These are phyloP conservation scores for Pythium sukuiense DNA, from an alignment of 352 stramenopile genomes.

Conservation along the genomic window DNA sequence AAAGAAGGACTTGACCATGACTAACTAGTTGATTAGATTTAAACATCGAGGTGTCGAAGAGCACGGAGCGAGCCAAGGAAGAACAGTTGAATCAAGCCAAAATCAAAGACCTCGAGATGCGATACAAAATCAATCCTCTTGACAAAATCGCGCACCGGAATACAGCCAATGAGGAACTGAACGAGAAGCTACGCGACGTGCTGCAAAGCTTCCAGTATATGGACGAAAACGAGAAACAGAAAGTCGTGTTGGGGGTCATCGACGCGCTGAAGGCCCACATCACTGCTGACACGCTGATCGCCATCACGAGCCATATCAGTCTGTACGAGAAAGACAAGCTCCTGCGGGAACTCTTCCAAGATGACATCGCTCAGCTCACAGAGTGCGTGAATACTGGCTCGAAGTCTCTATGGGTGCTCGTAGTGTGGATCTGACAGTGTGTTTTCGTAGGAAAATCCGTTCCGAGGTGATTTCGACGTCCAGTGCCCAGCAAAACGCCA, in stretches of 20 bases:
- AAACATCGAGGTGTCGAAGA: constrained; percentile 30
- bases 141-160: constrained; percentile 56
- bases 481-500: constrained; percentile 56
- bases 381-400: constrained; percentile 33
- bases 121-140: constrained; percentile 49
- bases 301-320: constrained; percentile 56
- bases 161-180: constrained; percentile 44
- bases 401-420: too few species aligned
- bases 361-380: constrained; percentile 54
- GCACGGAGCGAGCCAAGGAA: constrained; percentile 36
- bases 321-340: constrained; percentile 60
- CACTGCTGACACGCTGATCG: constrained; percentile 42
- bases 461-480: constrained; percentile 48
- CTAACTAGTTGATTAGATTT: constrained; percentile 36
- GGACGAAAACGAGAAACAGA: constrained; percentile 53
- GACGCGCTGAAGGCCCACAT: constrained; percentile 48
- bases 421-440: too few species aligned
- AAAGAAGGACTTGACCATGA: neutral
- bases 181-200: constrained; percentile 46
- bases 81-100: constrained; percentile 37
- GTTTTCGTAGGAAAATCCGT: constrained; percentile 44
- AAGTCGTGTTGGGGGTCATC: constrained; percentile 50
- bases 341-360: constrained; percentile 45
- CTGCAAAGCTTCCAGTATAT: constrained; percentile 65
- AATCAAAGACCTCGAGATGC: constrained; percentile 50